Conservation (phyloP, 345 rosid species). For the Cardiospermum halicacabum region DNA sequence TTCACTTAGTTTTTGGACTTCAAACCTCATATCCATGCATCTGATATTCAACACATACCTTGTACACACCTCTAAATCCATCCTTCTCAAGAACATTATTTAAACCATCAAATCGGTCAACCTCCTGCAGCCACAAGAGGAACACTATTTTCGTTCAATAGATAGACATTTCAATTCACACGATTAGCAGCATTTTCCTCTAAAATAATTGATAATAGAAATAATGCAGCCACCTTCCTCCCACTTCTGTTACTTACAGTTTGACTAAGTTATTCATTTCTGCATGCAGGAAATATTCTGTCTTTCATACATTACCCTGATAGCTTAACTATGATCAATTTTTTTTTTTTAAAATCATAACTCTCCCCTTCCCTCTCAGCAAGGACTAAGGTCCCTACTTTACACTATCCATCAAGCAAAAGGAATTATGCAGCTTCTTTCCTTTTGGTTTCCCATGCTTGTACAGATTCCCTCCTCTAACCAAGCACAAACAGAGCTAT, state of each 20-base stretch:
- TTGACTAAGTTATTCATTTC: neutral
- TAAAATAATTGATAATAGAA: neutral
- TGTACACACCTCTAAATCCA: slow-evolving; percentile 72
- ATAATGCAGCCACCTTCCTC: neutral
- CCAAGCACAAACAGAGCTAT: neutral
- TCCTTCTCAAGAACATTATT: slow-evolving; percentile 40
- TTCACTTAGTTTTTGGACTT: neutral
- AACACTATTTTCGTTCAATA: neutral
- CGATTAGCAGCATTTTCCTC: neutral
- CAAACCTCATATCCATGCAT: neutral
- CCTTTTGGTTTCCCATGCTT: neutral
- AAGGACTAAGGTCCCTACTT: neutral
- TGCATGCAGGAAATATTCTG: neutral
- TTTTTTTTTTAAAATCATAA: neutral
- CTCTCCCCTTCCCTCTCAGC: neutral
- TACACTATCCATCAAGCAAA: neutral
- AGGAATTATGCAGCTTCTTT: neutral
- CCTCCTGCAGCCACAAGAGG: slow-evolving; percentile 45
- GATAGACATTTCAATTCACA: slow-evolving; percentile 5
- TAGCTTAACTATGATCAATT: neutral
- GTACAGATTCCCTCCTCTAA: neutral
- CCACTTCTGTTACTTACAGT: neutral
- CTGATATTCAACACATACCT: slow-evolving; percentile 39
- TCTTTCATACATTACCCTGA: neutral
- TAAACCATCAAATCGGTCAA: slow-evolving; percentile 62